Evolutionary conservation across 805 yeast species (phyloP).

Genomic region (Pichia eremophila): DNA sequence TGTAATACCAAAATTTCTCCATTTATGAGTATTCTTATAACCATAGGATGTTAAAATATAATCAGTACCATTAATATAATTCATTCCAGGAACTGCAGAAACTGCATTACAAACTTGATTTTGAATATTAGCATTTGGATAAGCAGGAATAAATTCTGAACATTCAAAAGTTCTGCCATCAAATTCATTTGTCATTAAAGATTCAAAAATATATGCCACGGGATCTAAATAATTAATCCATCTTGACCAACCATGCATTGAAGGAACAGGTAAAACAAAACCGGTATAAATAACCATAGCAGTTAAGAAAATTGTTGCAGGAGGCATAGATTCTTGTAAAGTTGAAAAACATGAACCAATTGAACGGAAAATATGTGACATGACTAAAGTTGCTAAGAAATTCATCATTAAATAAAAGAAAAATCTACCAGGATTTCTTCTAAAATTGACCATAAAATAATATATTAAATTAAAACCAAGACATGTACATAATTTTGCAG

Average conservation of each 20-base stretch:
- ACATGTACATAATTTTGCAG: constrained; percentile 37
- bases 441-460: constrained; percentile 46
- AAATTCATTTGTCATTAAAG: constrained; percentile 51
- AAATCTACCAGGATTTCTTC: constrained; percentile 43
- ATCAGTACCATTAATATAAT: constrained; percentile 47
- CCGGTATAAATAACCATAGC: constrained; percentile 43
- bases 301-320: constrained; percentile 41
- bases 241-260: constrained; percentile 55
- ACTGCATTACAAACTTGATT: constrained; percentile 30
- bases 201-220: constrained; percentile 47
- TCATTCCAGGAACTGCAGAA: constrained; percentile 50
- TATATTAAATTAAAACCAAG: constrained; percentile 39
- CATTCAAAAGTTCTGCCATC: constrained; percentile 37
- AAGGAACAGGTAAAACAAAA: constrained; percentile 46
- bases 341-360: constrained; percentile 41
- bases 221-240: constrained; percentile 60
- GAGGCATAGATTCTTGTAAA: constrained; percentile 48
- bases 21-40: constrained; percentile 48
- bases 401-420: constrained; percentile 42
- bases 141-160: constrained; percentile 37
- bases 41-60: constrained; percentile 41
- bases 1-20: constrained; percentile 76
- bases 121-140: constrained; percentile 14
- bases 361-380: constrained; percentile 48
- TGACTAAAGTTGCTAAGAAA: constrained; percentile 35